Evolutionary conservation across 345 rosid genomes (phyloP), one percentile per base, ranked within the genome.

Genomic region (Zanthoxylum bungeanum): DNA sequence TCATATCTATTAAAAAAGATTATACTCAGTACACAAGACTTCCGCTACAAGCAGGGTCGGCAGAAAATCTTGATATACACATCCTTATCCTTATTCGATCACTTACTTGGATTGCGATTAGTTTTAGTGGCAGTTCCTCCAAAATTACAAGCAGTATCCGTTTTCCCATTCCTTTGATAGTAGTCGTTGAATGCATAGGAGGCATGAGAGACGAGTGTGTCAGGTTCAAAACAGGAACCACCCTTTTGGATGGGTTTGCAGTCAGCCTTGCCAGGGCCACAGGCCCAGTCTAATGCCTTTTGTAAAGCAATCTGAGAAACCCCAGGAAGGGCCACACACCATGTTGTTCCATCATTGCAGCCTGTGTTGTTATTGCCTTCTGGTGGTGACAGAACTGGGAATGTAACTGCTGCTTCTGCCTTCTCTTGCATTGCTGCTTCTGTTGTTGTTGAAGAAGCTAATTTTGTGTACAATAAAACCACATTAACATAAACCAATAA

Each of bases 331-430:
- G 98, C 98, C 66, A 92, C 91, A 56, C 97, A 94, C 97, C 97
- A 94, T 51, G 90, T 84, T 4, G 87, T 85, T 47, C 93, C 97
- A 0, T 85, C 93, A 4, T 90, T 71, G 77, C 90, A 94, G 3
- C 93, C 92, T 27, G 96, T 89, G 79, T n/a, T n/a, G n/a, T n/a
- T n/a, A n/a, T 94, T 94, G 51, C 98, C 98, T 64, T 94, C 93
- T 31, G 97, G 92, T 9, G 85, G 89, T 36, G 97, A 86, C 77
- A 66, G 28, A 50, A 81, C 68, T 22, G 85, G 68, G 0, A 80
- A 73, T 14, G 87, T 84, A 40, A 77, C 61, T 4, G 75, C 57
- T 59, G 79, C 69, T 1, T 82, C 95, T 55, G 64, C 86, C 75
- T 86, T 88, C 77, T 85, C 88, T 70, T 74, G 73, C 64, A 56